Conservation (phyloP, 192 early-diverging fungal genomes). For the Coemansia sp. region DNA sequence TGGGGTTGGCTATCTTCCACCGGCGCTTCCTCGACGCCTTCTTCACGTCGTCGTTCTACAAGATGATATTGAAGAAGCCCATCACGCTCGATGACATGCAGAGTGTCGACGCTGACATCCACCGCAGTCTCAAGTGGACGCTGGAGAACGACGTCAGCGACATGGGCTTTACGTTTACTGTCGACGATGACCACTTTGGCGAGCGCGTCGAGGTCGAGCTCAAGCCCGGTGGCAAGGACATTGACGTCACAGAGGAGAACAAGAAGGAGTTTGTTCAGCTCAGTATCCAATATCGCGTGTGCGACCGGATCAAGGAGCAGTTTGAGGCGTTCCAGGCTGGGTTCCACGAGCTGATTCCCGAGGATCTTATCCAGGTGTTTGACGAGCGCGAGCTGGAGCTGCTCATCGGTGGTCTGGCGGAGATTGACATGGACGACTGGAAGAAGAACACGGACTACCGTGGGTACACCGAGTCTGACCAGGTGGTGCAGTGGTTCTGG, state of each 20-base stretch:
- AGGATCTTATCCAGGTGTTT: conserved; percentile 93
- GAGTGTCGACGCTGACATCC: conserved; percentile 90
- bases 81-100: conserved; percentile 91
- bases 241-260: conserved; percentile 95
- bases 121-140: conserved; percentile 91
- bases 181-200: conserved; percentile 94
- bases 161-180: conserved; percentile 86
- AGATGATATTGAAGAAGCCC: conserved; percentile 91
- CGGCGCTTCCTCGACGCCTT: conserved; percentile 96
- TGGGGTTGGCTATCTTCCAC: conserved; percentile 97
- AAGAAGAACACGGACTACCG: conserved; percentile 98
- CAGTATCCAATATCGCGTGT: conserved; percentile 87
- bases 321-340: conserved; percentile 94
- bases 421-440: conserved; percentile 98
- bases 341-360: conserved; percentile 95
- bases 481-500: conserved; percentile 97
- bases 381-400: conserved; percentile 98
- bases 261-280: conserved; percentile 95
- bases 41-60: conserved; percentile 96
- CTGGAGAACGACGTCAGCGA: conserved; percentile 91
- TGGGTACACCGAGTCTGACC: conserved; percentile 96
- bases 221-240: conserved; percentile 84
- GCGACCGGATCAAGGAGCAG: conserved; percentile 92
- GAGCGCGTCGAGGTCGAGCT: conserved; percentile 86
- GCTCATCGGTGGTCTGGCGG: conserved; percentile 94